A percentile compares a stretch with the other conserved stretches of the same genome.
phyloP scores from a whole-genome alignment of 176 grass and related monocot species.

The barley (Hordeum vulgare) region MorexV3_pseudomolecules_assembly NC_058521.1:505200132-505200631 shows the following conservation, averaged over 20 bases:
- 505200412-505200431: slow-evolving; percentile 35
- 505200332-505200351: neutral
- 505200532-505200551: neutral
- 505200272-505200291: neutral
- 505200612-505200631: slow-evolving; percentile 33
- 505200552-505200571: slow-evolving; percentile 15
- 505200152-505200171: neutral
- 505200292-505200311: slow-evolving; percentile 17
- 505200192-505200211: slow-evolving; percentile 21
- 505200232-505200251: slow-evolving; percentile 19
- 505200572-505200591: slow-evolving; percentile 51
- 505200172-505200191: neutral
- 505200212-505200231: neutral
- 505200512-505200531: neutral
- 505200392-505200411: slow-evolving; percentile 36
- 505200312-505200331: neutral
- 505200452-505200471: slow-evolving; percentile 28
- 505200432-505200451: slow-evolving; percentile 43
- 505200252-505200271: neutral
- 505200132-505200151: slow-evolving; percentile 8
- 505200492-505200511: neutral
- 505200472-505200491: no score
- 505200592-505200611: slow-evolving; percentile 29
- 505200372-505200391: neutral
- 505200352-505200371: neutral